Evolutionary conservation across 345 rosid genomes (phyloP).

Genomic region (Draba incana): DNA sequence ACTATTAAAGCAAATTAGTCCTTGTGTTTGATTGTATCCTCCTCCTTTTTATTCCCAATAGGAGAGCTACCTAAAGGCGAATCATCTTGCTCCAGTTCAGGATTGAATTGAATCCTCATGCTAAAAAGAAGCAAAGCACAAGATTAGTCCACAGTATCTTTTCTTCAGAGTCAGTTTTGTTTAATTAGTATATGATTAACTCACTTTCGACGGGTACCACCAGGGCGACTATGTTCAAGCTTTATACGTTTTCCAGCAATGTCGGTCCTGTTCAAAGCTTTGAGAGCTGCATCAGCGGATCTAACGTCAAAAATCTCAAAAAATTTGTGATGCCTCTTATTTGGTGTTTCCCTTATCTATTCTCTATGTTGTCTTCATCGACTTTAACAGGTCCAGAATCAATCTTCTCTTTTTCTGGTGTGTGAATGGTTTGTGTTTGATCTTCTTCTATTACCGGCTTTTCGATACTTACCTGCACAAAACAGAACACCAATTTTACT

Average conservation of each 20-base stretch:
- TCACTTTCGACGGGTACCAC: too few species aligned
- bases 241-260: constrained; percentile 87
- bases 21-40: too few species aligned
- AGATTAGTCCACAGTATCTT: not conserved
- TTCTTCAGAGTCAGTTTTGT: not conserved
- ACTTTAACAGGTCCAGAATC: too few species aligned
- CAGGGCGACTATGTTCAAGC: constrained; percentile 85
- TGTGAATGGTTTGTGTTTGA: constrained; percentile 4
- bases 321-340: constrained; percentile 84
- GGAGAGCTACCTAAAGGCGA: constrained; percentile 66
- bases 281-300: constrained; percentile 79
- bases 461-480: constrained; percentile 41
- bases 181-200: constrained; percentile 31
- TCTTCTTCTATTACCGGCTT: constrained; percentile 23
- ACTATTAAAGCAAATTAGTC: too few species aligned
- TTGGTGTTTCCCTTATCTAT: constrained; percentile 85
- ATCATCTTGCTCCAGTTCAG: constrained; percentile 71
- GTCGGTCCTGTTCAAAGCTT: constrained; percentile 68
- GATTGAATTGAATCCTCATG: constrained; percentile 64
- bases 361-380: too few species aligned
- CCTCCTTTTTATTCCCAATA: constrained; percentile 34
- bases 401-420: constrained; percentile 28
- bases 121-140: constrained; percentile 35
- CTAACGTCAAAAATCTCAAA: constrained; percentile 82
- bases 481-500: constrained; percentile 4